These are phyloP conservation scores for Dactylorhiza incarnata DNA, from an alignment of 106 monocot species.

Conservation along the genomic window DNA sequence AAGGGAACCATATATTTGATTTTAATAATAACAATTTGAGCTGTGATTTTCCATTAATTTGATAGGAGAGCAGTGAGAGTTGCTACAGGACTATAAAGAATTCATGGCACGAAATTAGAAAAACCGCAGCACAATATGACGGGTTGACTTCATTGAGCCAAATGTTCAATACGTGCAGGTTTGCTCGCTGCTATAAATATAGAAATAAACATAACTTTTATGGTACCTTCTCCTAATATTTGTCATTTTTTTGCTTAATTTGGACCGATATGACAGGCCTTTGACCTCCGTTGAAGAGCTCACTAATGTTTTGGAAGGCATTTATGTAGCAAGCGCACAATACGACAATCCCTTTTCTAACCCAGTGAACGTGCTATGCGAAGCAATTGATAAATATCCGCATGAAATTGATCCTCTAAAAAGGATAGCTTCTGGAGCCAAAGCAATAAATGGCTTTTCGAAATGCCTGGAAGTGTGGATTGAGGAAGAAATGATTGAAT, in stretches of 20 bases:
- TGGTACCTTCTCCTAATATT: neutral
- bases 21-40: neutral
- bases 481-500: neutral
- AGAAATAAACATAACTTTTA: neutral
- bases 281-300: constrained; percentile 12
- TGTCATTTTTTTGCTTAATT: neutral
- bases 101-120: constrained; percentile 24
- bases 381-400: constrained; percentile 10
- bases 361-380: constrained; percentile 13
- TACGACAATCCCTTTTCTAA: constrained; percentile 4
- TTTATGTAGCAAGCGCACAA: constrained; percentile 7
- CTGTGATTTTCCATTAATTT: neutral
- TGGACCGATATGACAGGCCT: constrained; percentile 1
- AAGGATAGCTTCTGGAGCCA: constrained; percentile 6
- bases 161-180: constrained; percentile 22
- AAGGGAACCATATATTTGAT: neutral
- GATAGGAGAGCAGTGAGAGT: constrained; percentile 23
- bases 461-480: neutral
- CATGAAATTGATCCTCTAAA: constrained; percentile 8
- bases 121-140: neutral
- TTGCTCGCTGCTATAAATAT: neutral
- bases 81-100: constrained; percentile 20
- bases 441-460: neutral
- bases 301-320: neutral
- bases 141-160: constrained; percentile 15